Evolutionary conservation across 176 grass and related monocot species (phyloP).

Genomic region (Aegilops sharonensis): DNA sequence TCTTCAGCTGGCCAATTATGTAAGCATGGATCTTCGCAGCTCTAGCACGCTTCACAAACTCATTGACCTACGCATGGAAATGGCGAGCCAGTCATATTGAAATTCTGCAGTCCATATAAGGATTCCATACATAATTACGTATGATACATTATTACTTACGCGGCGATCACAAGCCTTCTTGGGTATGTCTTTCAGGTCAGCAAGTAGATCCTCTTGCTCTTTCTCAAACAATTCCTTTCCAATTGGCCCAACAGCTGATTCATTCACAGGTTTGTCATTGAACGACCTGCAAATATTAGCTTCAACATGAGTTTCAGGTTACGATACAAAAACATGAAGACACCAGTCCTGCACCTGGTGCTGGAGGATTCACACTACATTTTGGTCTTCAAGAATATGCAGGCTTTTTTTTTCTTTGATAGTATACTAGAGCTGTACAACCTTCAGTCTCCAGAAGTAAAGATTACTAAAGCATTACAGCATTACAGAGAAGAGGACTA

Average conservation of each 20-base stretch:
- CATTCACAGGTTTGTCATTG: slow-evolving; percentile 87
- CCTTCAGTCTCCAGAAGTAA: not conserved
- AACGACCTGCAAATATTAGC: slow-evolving; percentile 63
- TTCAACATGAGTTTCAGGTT: not conserved
- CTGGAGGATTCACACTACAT: slow-evolving; percentile 2
- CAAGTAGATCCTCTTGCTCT: slow-evolving; percentile 86
- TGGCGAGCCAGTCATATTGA: not conserved
- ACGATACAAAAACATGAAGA: not conserved
- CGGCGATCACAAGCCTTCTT: slow-evolving; percentile 89
- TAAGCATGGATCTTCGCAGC: slow-evolving; percentile 88
- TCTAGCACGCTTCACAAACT: slow-evolving; percentile 92
- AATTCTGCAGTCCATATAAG: not conserved
- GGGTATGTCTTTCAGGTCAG: slow-evolving; percentile 86
- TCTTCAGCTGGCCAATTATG: slow-evolving; percentile 84
- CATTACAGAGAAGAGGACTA: not conserved
- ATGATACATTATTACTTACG: slow-evolving; percentile 35
- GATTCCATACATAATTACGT: not conserved
- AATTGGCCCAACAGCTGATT: slow-evolving; percentile 65
- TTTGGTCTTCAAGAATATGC: not conserved
- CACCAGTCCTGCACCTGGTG: not conserved
- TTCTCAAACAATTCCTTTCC: slow-evolving; percentile 93
- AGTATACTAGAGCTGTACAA: not conserved
- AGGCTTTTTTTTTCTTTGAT: not conserved
- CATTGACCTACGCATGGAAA: slow-evolving; percentile 55
- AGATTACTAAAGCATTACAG: not conserved